Conservation (phyloP, 179 eudicot species). For the Patellifolia procumbens region DNA sequence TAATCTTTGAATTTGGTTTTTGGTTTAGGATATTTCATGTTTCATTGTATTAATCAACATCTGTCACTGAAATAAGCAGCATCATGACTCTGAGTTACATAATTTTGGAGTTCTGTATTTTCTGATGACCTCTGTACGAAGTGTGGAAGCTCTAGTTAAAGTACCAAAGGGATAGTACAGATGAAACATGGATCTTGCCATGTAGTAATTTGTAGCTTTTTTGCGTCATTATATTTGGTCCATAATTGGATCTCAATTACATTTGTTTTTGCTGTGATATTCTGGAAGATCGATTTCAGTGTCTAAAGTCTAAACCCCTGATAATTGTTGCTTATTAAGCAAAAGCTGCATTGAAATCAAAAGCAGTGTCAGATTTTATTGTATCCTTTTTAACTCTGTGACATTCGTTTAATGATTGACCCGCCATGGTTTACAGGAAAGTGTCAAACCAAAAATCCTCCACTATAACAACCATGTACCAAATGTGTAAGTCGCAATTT, state of each 20-base stretch:
- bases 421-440: neutral
- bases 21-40: constrained; percentile 24
- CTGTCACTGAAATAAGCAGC: constrained; percentile 39
- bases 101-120: constrained; percentile 29
- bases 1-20: constrained; percentile 40
- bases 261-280: neutral
- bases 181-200: constrained; percentile 30
- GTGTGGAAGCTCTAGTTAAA: constrained; percentile 27
- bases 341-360: neutral
- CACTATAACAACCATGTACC: neutral
- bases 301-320: too few relatives aligned
- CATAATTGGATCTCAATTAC: neutral
- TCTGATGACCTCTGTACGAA: constrained; percentile 27
- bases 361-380: neutral
- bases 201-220: constrained; percentile 28
- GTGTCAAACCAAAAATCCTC: neutral
- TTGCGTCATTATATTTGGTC: constrained; percentile 14
- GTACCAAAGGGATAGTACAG: constrained; percentile 19
- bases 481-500: too few relatives aligned
- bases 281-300: neutral
- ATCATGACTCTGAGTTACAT: constrained; percentile 33
- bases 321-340: neutral
- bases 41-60: constrained; percentile 27
- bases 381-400: neutral
- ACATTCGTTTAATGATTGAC: neutral